These are phyloP conservation scores for Mikania micrantha DNA, from an alignment of 129 eudicot genomes.

Conservation along the genomic window DNA sequence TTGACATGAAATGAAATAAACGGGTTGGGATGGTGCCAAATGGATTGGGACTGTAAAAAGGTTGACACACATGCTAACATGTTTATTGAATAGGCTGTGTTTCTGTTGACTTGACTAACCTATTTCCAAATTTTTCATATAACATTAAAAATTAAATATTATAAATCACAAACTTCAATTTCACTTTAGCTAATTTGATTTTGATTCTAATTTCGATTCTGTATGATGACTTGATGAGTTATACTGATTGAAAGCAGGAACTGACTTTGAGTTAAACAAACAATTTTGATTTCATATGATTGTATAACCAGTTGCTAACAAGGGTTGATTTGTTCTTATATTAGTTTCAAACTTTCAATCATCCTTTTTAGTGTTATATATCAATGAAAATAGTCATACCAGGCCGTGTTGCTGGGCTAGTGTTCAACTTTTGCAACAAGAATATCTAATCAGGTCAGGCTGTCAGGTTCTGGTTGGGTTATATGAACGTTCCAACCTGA, in stretches of 20 bases:
- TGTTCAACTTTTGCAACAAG: neutral
- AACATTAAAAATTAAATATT: neutral
- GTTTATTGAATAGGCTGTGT: neutral
- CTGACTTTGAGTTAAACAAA: neutral
- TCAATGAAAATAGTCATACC: neutral
- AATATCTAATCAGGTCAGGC: neutral
- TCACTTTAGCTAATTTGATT: neutral
- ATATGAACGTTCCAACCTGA: neutral
- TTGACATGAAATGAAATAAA: neutral
- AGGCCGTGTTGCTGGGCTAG: neutral
- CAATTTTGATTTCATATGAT: neutral
- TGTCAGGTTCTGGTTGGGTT: neutral
- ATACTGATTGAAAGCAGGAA: neutral
- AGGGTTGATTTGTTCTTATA: neutral
- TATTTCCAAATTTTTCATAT: neutral
- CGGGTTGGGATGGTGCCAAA: neutral
- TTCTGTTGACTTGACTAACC: neutral
- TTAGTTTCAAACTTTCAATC: neutral
- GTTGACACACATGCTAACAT: neutral
- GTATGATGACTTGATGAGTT: neutral
- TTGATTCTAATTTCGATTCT: too few relatives aligned
- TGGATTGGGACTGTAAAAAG: neutral
- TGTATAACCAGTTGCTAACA: neutral
- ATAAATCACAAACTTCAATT: neutral
- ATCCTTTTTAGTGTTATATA: neutral